phyloP scores from a whole-genome alignment of 495 filamentous ascomycete species.

The Paragyromitra xinjiangensis region DNA sequence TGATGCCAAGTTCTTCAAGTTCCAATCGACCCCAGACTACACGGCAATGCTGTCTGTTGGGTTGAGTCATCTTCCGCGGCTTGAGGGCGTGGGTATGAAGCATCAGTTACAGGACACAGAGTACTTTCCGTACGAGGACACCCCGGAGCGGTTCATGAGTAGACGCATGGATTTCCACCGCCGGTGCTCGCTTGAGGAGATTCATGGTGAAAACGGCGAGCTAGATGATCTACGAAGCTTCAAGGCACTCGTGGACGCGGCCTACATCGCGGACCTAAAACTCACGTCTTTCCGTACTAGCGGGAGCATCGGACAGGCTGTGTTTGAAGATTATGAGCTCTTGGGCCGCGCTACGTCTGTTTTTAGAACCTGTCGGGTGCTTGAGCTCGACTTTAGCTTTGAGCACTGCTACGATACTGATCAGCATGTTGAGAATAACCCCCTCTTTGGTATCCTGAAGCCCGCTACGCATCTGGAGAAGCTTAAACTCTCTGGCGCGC shows the following conservation, averaged over 20 bases:
- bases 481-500: slow-evolving; percentile 24
- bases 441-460: slow-evolving; percentile 23
- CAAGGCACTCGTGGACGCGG: slow-evolving; percentile 9
- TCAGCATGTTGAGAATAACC: slow-evolving; percentile 13
- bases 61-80: neutral
- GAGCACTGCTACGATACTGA: slow-evolving; percentile 27
- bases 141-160: neutral
- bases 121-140: slow-evolving; percentile 6
- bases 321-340: slow-evolving; percentile 15
- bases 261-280: neutral
- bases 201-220: slow-evolving; percentile 29
- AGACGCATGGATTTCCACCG: neutral
- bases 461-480: slow-evolving; percentile 9
- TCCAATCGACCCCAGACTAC: slow-evolving; percentile 2
- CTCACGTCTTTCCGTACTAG: slow-evolving; percentile 18
- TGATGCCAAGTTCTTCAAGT: neutral
- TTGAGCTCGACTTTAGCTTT: slow-evolving; percentile 28
- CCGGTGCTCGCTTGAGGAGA: neutral
- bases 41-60: neutral
- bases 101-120: slow-evolving; percentile 19
- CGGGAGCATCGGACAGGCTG: slow-evolving; percentile 21
- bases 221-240: slow-evolving; percentile 20
- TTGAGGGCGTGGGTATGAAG: slow-evolving; percentile 3
- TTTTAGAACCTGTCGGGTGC: slow-evolving; percentile 19
- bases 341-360: neutral